Conservation (phyloP, 1,139 yeast genomes). For the Saccharomyces pastorianus region DNA sequence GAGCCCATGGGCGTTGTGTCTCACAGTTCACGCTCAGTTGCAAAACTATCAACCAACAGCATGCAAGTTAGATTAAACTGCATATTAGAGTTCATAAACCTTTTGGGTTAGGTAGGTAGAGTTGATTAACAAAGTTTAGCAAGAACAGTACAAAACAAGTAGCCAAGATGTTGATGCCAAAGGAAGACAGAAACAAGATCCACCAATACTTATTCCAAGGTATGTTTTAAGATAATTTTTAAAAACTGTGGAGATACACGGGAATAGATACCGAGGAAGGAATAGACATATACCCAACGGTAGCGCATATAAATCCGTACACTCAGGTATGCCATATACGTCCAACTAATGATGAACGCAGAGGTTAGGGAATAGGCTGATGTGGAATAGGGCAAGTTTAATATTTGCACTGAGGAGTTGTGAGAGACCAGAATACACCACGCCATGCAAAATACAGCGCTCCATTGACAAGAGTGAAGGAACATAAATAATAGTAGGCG, state of each 20-base stretch:
- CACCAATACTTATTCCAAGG: conserved; percentile 98
- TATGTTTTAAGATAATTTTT: conserved; percentile 39
- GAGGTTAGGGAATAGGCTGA: too few species aligned
- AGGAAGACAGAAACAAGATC: conserved; percentile 98
- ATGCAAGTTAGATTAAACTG: neutral
- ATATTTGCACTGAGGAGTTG: too few species aligned
- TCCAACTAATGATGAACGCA: too few species aligned
- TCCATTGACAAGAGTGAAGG: too few species aligned
- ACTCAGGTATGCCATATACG: too few species aligned
- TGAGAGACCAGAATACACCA: too few species aligned
- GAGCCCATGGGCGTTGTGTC: neutral
- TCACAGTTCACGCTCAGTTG: neutral
- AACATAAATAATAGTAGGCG: too few species aligned
- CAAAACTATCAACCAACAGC: neutral
- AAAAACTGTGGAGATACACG: neutral
- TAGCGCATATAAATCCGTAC: too few species aligned
- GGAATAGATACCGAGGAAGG: neutral
- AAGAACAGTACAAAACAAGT: conserved; percentile 16
- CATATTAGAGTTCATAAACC: neutral
- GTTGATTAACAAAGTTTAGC: conserved; percentile 5
- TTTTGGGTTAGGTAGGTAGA: neutral
- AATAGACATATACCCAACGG: too few species aligned
- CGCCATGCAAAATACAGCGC: too few species aligned
- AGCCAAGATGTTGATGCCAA: conserved; percentile 92
- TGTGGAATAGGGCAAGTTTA: too few species aligned